Percentiles rank a stretch among this genome's conserved stretches.
phyloP scores from a whole-genome alignment of 805 yeast species.

The Jamesozyma gamospora region DNA sequence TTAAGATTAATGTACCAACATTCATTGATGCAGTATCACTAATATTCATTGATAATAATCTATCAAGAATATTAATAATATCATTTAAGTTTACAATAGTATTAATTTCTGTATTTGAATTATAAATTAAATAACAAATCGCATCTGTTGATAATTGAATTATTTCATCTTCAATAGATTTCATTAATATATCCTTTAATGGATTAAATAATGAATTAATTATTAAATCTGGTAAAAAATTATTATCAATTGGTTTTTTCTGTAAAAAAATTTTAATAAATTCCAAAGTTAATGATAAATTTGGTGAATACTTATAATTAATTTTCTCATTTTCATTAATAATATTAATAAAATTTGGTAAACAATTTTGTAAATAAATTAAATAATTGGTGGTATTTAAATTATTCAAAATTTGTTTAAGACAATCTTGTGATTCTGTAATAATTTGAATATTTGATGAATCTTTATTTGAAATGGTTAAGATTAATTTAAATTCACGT shows the following conservation, averaged over 20 bases:
- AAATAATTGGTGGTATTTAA: slow-evolving; percentile 38
- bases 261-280: slow-evolving; percentile 23
- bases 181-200: slow-evolving; percentile 19
- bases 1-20: slow-evolving; percentile 54
- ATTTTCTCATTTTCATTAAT: slow-evolving; percentile 18
- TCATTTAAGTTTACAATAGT: slow-evolving; percentile 10
- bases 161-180: slow-evolving; percentile 63
- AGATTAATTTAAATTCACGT: slow-evolving; percentile 42
- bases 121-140: slow-evolving; percentile 47
- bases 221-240: slow-evolving; percentile 21
- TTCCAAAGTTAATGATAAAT: slow-evolving; percentile 33
- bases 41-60: slow-evolving; percentile 58
- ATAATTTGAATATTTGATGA: slow-evolving; percentile 64
- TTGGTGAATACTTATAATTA: slow-evolving; percentile 43
- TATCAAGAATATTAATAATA: slow-evolving; percentile 45
- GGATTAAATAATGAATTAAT: slow-evolving; percentile 20
- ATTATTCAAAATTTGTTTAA: slow-evolving; percentile 46
- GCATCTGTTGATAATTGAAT: slow-evolving; percentile 71
- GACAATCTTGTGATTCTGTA: slow-evolving; percentile 58
- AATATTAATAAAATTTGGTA: slow-evolving; percentile 41
- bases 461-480: slow-evolving; percentile 59
- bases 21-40: slow-evolving; percentile 77
- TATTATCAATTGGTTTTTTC: slow-evolving; percentile 20
- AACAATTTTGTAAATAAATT: slow-evolving; percentile 38
- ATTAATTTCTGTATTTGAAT: slow-evolving; percentile 30